Evolutionary conservation across 768 basidiomycete species (phyloP), one percentile per base, ranked within the genome.

Genomic region (Auricularia sp.): DNA sequence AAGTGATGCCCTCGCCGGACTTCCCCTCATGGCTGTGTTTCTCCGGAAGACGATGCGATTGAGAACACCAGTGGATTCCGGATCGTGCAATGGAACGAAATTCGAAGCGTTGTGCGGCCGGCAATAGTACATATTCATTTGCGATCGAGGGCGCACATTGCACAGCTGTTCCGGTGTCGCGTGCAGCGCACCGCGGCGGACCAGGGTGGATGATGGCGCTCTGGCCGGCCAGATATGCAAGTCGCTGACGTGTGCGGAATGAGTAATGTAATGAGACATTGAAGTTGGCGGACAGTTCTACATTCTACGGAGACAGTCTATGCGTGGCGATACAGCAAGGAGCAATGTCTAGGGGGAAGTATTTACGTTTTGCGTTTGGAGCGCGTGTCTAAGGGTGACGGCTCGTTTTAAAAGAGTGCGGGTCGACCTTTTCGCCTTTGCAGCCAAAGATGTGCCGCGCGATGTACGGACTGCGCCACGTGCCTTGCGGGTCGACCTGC

Each of bases 401-500:
- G 39, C 39, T 42, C 47, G 47, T 21, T 21, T 51, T 51, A 18
- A 51, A 51, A 12, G 21, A 12, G 8, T 51, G 18, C 11, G 47
- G 16, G 14, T 51, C 47, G 10, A 51, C 47, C 6, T 51, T 18
- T 51, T 51, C 47, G 47, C 47, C 18, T 18, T 51, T 51, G 23
- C 8, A 10, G 61, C 91, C 91, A 69, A 91, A 83, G 42, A 98
- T 78, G 76, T 98, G 96, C 67, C 96, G 83, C 68, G 87, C 81
- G 62, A 95, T 84, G 72, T 98, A 97, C 75, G 42, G 58, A 36
- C 34, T 42, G 44, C 62, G 47, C 63, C 64, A 68, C 58, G 68
- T 62, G 1, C 67, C 67, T 43, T 66, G 33, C 1, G 79, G 79
- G 79, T 98, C 96, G 21, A 88, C 86, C 7, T 78, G 72, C 53